These are phyloP conservation scores for Dorcoceras hygrometricum DNA, from an alignment of 257 asterid species.

Conservation along the genomic window DNA sequence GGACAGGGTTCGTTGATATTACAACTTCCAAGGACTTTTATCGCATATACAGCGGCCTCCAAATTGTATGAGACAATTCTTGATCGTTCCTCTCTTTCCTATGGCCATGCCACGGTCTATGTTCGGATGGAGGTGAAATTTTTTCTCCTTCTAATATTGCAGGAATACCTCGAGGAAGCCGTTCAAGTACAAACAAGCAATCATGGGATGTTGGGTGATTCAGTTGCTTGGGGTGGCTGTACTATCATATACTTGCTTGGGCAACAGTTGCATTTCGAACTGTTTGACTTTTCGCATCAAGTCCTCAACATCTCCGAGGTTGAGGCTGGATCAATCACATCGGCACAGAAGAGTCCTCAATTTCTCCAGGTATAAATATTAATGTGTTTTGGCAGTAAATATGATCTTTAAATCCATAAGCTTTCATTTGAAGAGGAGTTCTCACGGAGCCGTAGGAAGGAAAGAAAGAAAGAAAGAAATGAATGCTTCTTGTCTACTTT, in stretches of 20 bases:
- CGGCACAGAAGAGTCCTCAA: conserved; percentile 55
- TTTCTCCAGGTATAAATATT: conserved; percentile 44
- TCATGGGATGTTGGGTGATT: conserved; percentile 81
- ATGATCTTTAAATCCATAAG: neutral
- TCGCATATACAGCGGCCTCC: conserved; percentile 90
- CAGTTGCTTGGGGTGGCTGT: conserved; percentile 98
- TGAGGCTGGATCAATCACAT: conserved; percentile 54
- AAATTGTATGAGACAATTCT: conserved; percentile 51
- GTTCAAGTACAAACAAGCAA: conserved; percentile 58
- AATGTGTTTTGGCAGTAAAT: neutral
- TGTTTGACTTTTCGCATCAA: conserved; percentile 94
- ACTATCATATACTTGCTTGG: conserved; percentile 92
- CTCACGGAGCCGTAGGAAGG: too few species aligned
- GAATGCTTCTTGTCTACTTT: neutral
- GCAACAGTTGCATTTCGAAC: conserved; percentile 88
- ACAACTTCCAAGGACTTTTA: conserved; percentile 95
- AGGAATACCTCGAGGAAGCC: conserved; percentile 83
- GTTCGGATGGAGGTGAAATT: neutral
- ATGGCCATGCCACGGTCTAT: neutral
- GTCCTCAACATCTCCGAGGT: conserved; percentile 96
- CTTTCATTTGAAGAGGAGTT: too few species aligned
- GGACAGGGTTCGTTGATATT: conserved; percentile 90
- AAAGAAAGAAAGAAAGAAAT: too few species aligned
- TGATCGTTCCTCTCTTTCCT: conserved; percentile 14
- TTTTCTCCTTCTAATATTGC: conserved; percentile 17